Evolutionary conservation across 2,329 filamentous ascomycete species (phyloP).

Genomic region (Trichophyton simii): DNA sequence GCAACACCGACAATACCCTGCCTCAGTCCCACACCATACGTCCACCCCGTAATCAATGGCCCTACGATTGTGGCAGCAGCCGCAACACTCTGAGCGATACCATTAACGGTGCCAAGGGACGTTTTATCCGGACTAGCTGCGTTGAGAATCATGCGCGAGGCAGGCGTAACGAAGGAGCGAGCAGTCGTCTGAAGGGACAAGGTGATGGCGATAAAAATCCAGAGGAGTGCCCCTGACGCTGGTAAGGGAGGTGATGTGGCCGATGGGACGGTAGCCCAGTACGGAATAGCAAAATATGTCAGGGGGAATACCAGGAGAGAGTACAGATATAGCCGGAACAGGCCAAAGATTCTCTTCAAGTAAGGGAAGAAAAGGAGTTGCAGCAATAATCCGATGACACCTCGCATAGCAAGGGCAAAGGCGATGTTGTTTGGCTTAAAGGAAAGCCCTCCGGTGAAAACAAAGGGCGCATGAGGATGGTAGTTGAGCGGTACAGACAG

Average conservation of each 20-base stretch:
- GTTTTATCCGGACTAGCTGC: background rate
- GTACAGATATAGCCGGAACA: background rate
- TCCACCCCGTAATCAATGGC: background rate
- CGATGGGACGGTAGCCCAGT: background rate
- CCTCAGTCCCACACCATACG: background rate
- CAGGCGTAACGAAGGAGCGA: background rate
- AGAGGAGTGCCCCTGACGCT: background rate
- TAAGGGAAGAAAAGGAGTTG: constrained; percentile 1
- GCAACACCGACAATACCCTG: background rate
- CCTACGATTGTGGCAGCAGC: background rate
- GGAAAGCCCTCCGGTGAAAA: background rate
- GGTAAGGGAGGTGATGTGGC: background rate
- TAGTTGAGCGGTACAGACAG: background rate
- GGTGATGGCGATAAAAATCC: background rate
- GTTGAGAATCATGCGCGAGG: background rate
- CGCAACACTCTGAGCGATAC: background rate
- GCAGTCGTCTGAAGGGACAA: background rate
- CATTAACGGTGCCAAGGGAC: background rate
- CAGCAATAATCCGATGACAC: background rate
- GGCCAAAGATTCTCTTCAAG: background rate
- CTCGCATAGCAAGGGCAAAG: background rate
- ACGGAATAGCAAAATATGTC: background rate
- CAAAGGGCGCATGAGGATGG: background rate
- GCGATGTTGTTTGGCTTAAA: background rate
- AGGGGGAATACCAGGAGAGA: background rate